Conservation (phyloP, 768 basidiomycete genomes). For the Phanerodontia chrysosporium region DNA sequence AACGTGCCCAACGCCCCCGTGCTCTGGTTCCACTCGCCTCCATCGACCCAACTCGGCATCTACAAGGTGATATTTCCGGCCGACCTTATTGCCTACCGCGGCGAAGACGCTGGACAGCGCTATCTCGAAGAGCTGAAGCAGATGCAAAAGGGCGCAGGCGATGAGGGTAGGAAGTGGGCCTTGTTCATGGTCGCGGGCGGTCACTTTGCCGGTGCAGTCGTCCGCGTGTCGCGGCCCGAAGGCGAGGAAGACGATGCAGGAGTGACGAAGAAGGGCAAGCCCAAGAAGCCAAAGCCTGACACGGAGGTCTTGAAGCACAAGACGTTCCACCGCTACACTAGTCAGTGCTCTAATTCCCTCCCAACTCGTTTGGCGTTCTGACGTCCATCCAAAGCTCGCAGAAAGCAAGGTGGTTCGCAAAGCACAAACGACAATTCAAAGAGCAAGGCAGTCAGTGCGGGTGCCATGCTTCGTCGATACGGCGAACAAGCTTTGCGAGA, state of each 20-base stretch:
- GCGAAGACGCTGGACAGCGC: constrained; percentile 18
- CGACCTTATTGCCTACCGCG: constrained; percentile 29
- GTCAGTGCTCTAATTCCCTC: constrained; percentile 35
- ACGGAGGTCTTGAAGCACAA: constrained; percentile 84
- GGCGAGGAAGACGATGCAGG: constrained; percentile 33
- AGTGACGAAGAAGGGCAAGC: constrained; percentile 34
- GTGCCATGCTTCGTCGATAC: constrained; percentile 89
- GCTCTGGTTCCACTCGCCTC: constrained; percentile 87
- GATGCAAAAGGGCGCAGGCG: constrained; percentile 50
- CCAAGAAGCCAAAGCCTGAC: constrained; percentile 66
- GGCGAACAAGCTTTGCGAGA: constrained; percentile 92
- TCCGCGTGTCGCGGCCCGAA: constrained; percentile 56
- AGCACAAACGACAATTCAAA: constrained; percentile 89
- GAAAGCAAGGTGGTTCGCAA: constrained; percentile 97
- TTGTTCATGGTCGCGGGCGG: constrained; percentile 97
- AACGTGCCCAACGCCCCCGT: constrained; percentile 59
- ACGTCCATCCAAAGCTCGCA: constrained; percentile 57
- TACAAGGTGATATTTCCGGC: constrained; percentile 74
- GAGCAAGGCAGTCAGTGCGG: constrained; percentile 89
- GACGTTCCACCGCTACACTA: constrained; percentile 98
- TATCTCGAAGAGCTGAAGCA: constrained; percentile 59
- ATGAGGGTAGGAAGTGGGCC: constrained; percentile 76
- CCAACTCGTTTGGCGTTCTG: background rate
- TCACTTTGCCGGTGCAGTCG: constrained; percentile 93
- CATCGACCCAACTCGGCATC: constrained; percentile 84